Evolutionary conservation across 2,329 filamentous ascomycete genomes (phyloP).

Genomic region (Myotisia sp.): DNA sequence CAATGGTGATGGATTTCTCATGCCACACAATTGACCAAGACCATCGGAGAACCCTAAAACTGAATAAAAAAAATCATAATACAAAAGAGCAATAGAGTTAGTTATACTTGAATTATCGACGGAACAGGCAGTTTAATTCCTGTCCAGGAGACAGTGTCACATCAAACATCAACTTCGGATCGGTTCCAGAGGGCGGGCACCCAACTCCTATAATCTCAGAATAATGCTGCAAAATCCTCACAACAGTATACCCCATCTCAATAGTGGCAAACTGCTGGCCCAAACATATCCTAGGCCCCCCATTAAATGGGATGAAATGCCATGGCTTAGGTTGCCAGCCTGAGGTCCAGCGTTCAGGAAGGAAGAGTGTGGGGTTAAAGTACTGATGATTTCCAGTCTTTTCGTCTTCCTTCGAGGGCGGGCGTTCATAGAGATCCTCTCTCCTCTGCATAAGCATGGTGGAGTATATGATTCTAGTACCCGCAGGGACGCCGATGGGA

Average conservation of each 20-base stretch:
- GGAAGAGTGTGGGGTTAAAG: conserved; percentile 31
- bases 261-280: conserved; percentile 47
- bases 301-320: conserved; percentile 43
- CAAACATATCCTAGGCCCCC: conserved; percentile 41
- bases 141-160: conserved; percentile 26
- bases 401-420: conserved; percentile 7
- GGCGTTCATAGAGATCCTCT: conserved; percentile 35
- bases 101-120: too few relatives aligned
- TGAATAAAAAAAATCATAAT: too few relatives aligned
- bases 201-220: conserved; percentile 24
- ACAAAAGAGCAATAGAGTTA: too few relatives aligned
- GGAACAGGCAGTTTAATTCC: conserved; percentile 28
- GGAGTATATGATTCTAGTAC: conserved; percentile 38
- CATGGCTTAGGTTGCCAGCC: conserved; percentile 39
- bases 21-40: too few relatives aligned
- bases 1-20: too few relatives aligned
- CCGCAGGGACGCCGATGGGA: conserved; percentile 34
- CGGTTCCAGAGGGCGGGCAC: conserved; percentile 19
- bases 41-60: too few relatives aligned
- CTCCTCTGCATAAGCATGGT: conserved; percentile 40
- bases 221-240: conserved; percentile 30
- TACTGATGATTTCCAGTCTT: conserved; percentile 20
- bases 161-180: conserved; percentile 25
- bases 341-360: conserved; percentile 38
- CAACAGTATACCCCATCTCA: conserved; percentile 41